Evolutionary conservation across 2,329 filamentous ascomycete genomes (phyloP), one percentile per base, ranked within the genome.

Genomic region (Penicillium decumbens): DNA sequence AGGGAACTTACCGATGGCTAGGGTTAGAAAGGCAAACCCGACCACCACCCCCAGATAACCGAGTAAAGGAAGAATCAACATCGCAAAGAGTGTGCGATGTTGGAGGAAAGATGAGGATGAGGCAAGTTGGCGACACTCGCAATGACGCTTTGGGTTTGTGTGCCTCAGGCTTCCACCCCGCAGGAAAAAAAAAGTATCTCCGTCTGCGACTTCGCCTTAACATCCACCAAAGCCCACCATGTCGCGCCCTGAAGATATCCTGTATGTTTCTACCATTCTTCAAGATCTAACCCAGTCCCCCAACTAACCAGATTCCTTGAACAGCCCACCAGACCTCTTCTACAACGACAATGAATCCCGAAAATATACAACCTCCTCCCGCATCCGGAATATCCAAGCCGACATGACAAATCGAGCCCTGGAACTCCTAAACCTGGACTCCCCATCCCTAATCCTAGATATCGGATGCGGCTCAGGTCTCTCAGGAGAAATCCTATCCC

Each of bases 331-430:
- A 58, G 93, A 98, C 75, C 86, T 97, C 67, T 95, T 95, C 78
- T 98, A 98, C 80, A 87, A 96, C 77, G 92, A 97, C 75, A 79
- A 80, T 71, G 92, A 96, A 78, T 92, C 93, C 28, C 87, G 88
- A 69, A 97, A 97, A 78, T 98, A 98, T 77, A 97, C 93, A 7
- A 96, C 92, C 4, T 92, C 85, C 56, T 95, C 90, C 4, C 89
- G 93, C 56, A 97, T 98, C 67, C 89, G 93, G 65, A 90, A 88
- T 62, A 95, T 98, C 62, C 93, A 98, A 72, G 87, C 91, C 0
- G 82, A 84, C 55, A 98, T 98, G 93, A 95, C 93, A 25, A 80
- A 89, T 61, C 88, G 93, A 49, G 93, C 93, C 29, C 87, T 98
- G 56, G 86, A 93, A 66, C 87, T 98, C 13, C 89, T 98, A 62